Conservation (phyloP, 306 rosid genomes). For the Trifolium dubium region DNA sequence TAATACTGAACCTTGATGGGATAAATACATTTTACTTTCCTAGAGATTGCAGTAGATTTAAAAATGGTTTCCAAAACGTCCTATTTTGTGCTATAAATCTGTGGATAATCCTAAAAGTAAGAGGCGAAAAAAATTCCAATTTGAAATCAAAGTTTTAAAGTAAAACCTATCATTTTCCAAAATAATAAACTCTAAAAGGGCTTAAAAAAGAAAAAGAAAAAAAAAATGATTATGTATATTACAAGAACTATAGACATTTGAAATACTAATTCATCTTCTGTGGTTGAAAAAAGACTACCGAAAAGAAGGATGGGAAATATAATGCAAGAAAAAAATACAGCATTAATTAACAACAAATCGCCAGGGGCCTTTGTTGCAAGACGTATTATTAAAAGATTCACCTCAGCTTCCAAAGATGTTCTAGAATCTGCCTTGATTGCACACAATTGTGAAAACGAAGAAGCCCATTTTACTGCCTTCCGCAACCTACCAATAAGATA, state of each 20-base stretch:
- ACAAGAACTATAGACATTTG: background rate
- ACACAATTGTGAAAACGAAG: conserved; percentile 83
- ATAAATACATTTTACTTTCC: conserved; percentile 32
- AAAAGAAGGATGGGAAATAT: background rate
- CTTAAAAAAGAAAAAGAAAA: background rate
- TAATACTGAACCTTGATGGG: conserved; percentile 12
- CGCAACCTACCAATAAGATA: conserved; percentile 97
- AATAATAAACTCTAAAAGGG: conserved; percentile 10
- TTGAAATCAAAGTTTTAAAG: conserved; percentile 4
- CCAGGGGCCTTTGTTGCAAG: conserved; percentile 17
- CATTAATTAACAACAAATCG: conserved; percentile 14
- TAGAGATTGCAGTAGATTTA: background rate
- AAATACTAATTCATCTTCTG: conserved; percentile 36
- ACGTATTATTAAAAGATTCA: conserved; percentile 42
- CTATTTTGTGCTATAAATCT: too few relatives aligned
- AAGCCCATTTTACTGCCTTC: conserved; percentile 95
- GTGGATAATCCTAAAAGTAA: background rate
- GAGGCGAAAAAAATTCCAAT: conserved; percentile 1
- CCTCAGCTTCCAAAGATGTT: conserved; percentile 99
- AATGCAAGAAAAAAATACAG: conserved; percentile 4
- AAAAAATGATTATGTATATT: background rate
- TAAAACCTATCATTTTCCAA: conserved; percentile 25
- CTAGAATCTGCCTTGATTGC: conserved; percentile 90
- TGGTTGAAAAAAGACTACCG: background rate
- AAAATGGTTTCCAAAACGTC: background rate